A percentile compares a stretch with the other conserved stretches of the same genome.
phyloP scores from a whole-genome alignment of 192 early-diverging fungal species.

The Lunasporangiospora selenospora region DNA sequence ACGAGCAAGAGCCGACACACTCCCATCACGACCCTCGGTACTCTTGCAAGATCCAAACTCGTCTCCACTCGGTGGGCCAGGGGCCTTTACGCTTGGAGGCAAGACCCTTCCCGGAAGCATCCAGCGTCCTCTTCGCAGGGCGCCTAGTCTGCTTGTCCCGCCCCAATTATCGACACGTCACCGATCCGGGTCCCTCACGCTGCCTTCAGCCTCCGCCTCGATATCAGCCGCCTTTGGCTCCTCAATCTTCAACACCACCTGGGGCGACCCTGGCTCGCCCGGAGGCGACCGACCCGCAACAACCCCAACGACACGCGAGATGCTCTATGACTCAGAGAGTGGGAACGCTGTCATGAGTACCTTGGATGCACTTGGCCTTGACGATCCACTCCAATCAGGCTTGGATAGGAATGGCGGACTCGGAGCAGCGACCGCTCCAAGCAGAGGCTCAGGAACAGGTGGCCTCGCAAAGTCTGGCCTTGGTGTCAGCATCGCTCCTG shows the following conservation, averaged over 20 bases:
- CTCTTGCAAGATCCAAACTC: slow-evolving; percentile 25
- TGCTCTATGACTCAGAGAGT: slow-evolving; percentile 61
- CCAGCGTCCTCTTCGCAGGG: slow-evolving; percentile 22
- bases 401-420: slow-evolving; percentile 11
- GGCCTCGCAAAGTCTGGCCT: slow-evolving; percentile 8
- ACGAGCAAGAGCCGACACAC: slow-evolving; percentile 56
- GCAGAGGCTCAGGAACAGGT: too few relatives aligned
- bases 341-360: slow-evolving; percentile 65
- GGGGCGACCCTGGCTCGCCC: slow-evolving; percentile 57
- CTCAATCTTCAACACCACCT: slow-evolving; percentile 64
- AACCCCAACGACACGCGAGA: slow-evolving; percentile 54
- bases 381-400: slow-evolving; percentile 59
- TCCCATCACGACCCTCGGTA: slow-evolving; percentile 46
- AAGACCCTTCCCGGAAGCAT: slow-evolving; percentile 15
- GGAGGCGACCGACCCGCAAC: slow-evolving; percentile 46
- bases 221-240: slow-evolving; percentile 63
- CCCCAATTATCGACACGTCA: slow-evolving; percentile 52
- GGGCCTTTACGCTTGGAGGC: slow-evolving; percentile 25
- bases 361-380: slow-evolving; percentile 72
- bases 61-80: slow-evolving; percentile 1
- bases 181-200: slow-evolving; percentile 60
- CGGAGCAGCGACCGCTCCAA: slow-evolving; percentile 18
- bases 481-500: too few relatives aligned
- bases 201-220: slow-evolving; percentile 55
- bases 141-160: slow-evolving; percentile 43